Conservation (phyloP, 2,329 filamentous ascomycete species). For the Bipolaris oryzae region DNA sequence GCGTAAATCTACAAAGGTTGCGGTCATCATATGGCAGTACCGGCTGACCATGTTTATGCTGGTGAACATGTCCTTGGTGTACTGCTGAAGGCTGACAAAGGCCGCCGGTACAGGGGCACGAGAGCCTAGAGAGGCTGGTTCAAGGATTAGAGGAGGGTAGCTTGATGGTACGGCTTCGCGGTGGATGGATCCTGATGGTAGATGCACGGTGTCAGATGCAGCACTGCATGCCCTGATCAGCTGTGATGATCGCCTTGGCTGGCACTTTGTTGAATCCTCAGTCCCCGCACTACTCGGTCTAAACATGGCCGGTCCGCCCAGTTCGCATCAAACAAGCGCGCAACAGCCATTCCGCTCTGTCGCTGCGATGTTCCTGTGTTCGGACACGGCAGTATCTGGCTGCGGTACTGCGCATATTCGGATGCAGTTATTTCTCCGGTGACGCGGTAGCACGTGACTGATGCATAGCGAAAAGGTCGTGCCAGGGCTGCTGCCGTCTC, state of each 20-base stretch:
- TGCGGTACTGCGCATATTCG: not conserved
- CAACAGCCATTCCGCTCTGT: not conserved
- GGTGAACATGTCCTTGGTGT: constrained; percentile 4
- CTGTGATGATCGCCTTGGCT: constrained; percentile 21
- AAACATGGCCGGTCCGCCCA: not conserved
- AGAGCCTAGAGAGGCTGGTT: constrained; percentile 1
- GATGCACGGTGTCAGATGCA: constrained; percentile 27
- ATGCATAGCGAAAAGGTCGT: constrained; percentile 12
- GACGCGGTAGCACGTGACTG: not conserved
- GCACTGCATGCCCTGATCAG: constrained; percentile 11
- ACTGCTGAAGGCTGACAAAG: not conserved
- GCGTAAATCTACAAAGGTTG: constrained; percentile 3
- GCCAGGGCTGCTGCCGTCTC: constrained; percentile 10
- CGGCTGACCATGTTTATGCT: constrained; percentile 17
- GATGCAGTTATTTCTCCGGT: not conserved
- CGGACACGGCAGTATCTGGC: not conserved
- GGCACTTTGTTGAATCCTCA: constrained; percentile 8
- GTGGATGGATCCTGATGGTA: constrained; percentile 21
- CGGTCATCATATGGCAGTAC: constrained; percentile 11
- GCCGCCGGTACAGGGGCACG: constrained; percentile 1
- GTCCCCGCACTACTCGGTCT: constrained; percentile 18
- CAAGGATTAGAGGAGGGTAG: not conserved
- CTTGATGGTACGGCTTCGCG: constrained; percentile 24
- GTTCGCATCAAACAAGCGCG: not conserved
- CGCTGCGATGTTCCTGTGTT: not conserved